phyloP scores from a whole-genome alignment of 306 rosid species.

The Delonix regia region DNA sequence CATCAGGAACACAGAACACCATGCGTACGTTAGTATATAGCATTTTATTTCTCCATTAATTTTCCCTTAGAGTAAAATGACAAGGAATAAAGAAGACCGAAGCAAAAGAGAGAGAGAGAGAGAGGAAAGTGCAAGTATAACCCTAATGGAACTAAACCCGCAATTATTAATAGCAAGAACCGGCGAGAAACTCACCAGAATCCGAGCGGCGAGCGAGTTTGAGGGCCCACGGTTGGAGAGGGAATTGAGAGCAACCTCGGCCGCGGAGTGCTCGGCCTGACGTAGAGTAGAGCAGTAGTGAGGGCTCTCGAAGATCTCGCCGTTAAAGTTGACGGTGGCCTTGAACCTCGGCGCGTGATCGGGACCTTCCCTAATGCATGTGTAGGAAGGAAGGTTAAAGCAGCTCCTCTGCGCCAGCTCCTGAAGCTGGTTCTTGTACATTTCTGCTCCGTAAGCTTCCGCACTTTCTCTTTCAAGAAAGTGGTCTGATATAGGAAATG shows the following conservation, averaged over 20 bases:
- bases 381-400: constrained; percentile 94
- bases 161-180: not conserved
- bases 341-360: constrained; percentile 99
- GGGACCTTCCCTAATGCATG: constrained; percentile 96
- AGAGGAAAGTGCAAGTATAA: constrained; percentile 3
- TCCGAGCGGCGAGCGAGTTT: constrained; percentile 89
- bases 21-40: constrained; percentile 32
- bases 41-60: not conserved
- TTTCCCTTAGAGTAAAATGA: constrained; percentile 8
- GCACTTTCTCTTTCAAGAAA: constrained; percentile 40
- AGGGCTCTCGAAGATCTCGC: constrained; percentile 94
- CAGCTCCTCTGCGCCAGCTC: constrained; percentile 99
- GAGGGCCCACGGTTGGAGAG: constrained; percentile 93
- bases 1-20: constrained; percentile 4
- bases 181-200: constrained; percentile 61
- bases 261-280: constrained; percentile 98
- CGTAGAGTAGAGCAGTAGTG: constrained; percentile 88
- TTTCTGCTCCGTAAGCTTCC: constrained; percentile 50
- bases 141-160: constrained; percentile 17
- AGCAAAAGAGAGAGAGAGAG: not conserved
- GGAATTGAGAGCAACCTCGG: constrained; percentile 93
- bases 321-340: constrained; percentile 93
- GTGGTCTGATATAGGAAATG: constrained; percentile 10
- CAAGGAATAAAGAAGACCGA: not conserved
- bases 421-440: constrained; percentile 99